Evolutionary conservation across 2,329 filamentous ascomycete genomes (phyloP), one percentile per base, ranked within the genome.

Genomic region (Calonectria pseudoreteaudii): DNA sequence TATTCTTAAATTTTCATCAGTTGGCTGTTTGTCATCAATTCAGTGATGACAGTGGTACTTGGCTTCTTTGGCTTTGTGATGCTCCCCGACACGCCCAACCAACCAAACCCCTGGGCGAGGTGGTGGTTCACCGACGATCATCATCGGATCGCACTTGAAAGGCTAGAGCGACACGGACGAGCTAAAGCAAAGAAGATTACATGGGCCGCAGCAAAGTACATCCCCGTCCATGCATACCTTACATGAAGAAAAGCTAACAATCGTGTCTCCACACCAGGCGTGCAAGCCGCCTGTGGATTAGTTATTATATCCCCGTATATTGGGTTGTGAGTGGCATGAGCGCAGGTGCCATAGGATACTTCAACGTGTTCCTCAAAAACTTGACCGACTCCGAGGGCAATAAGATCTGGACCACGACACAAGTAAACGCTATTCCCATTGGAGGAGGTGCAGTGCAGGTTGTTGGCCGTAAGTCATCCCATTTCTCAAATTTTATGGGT

Each of bases 381-480:
- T 58, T 81, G n/a, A 70, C 41, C 65, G 70, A 73, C 23, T 66
- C 65, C 13, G 71, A 80, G 14, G 79, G 78, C 4, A 86, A 50
- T 11, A 71, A 50, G 4, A 77, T 70, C 58, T 86, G 77, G 78
- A 81, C 67, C 66, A 81, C 71, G 66, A 81, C 69, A 26, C 85
- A 90, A 53, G 89, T 91, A 70, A 90, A 90, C 68, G 86, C 86
- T 23, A 88, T 89, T 62, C 88, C 88, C 0, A 88, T 87, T 0
- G 85, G 84, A 1, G 86, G 82, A 8, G 83, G 80, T n/a, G 83
- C 79, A 8, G 71, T 83, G 2, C 80, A 83, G 41, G 76, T 91
- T 0, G 83, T 90, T 7, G 87, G 87, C 20, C 75, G 79, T 80
- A 58, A 11, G 75, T 72, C 2, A 23, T 20, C 10, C 3, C 5